These are phyloP conservation scores for Kalanchoe fedtschenkoi DNA, from an alignment of 164 flowering plant species.

Conservation along the genomic window DNA sequence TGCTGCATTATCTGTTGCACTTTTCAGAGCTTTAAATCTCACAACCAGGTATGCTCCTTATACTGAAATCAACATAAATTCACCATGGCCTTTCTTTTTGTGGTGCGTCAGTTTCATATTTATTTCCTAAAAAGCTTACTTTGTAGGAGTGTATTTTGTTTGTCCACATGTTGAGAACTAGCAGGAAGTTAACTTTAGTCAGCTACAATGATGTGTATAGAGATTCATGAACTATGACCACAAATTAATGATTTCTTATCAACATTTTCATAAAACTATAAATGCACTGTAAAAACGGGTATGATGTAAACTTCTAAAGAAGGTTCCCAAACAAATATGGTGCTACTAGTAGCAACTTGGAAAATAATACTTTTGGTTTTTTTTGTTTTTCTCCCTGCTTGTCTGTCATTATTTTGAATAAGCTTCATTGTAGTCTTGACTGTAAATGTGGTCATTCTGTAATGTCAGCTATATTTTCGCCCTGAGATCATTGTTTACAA, in stretches of 20 bases:
- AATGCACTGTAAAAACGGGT: no score
- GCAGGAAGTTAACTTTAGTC: no score
- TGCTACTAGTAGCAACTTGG: no score
- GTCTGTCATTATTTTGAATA: background rate
- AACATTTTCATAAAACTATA: no score
- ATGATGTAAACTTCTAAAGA: no score
- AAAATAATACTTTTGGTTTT: background rate
- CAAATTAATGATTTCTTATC: no score
- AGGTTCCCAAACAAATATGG: no score
- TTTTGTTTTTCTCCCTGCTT: background rate
- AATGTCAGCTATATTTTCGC: background rate
- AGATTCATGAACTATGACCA: no score
- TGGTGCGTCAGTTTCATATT: background rate
- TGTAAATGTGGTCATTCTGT: background rate
- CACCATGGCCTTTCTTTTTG: background rate
- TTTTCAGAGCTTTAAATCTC: conserved; percentile 77
- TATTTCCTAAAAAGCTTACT: background rate
- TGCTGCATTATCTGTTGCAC: conserved; percentile 79
- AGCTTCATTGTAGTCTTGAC: background rate
- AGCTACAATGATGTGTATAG: no score
- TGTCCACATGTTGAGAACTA: no score
- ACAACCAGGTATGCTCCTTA: conserved; percentile 51
- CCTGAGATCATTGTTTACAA: no score
- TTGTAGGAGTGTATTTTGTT: no score
- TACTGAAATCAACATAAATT: background rate